Conservation (phyloP, 169 alveolate genomes). For the Plasmodium relictum region DNA sequence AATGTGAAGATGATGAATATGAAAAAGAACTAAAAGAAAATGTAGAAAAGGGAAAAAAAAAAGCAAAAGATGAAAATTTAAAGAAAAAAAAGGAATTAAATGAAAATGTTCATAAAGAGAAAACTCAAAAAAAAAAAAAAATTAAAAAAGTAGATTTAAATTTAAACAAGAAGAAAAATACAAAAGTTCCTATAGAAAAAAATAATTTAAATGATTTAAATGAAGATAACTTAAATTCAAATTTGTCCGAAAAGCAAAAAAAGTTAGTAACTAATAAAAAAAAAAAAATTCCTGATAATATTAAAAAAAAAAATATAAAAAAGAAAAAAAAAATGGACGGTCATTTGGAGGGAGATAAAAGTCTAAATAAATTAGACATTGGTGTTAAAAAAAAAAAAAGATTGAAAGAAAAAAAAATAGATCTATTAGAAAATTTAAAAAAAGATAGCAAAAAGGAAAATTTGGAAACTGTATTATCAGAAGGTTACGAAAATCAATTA, state of each 20-base stretch:
- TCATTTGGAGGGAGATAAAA: neutral
- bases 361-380: neutral
- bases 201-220: conserved; percentile 5
- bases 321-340: conserved; percentile 6
- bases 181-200: conserved; percentile 19
- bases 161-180: conserved; percentile 6
- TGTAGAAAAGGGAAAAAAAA: neutral
- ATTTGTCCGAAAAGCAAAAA: conserved; percentile 3
- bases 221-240: conserved; percentile 16
- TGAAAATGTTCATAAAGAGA: conserved; percentile 5
- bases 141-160: conserved; percentile 19
- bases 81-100: conserved; percentile 23
- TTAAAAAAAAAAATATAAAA: conserved; percentile 12
- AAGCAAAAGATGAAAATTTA: neutral
- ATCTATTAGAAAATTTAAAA: conserved; percentile 28
- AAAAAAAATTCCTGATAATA: neutral
- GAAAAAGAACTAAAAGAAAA: conserved; percentile 26
- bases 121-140: neutral
- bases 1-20: conserved; percentile 43
- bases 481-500: conserved; percentile 14
- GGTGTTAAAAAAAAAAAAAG: conserved; percentile 8
- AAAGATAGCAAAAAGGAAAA: conserved; percentile 29
- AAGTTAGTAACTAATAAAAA: conserved; percentile 10
- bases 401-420: conserved; percentile 9
- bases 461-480: conserved; percentile 30